phyloP scores from a whole-genome alignment of 164 flowering plant species.

The Tetrastigma voinierianum region DNA sequence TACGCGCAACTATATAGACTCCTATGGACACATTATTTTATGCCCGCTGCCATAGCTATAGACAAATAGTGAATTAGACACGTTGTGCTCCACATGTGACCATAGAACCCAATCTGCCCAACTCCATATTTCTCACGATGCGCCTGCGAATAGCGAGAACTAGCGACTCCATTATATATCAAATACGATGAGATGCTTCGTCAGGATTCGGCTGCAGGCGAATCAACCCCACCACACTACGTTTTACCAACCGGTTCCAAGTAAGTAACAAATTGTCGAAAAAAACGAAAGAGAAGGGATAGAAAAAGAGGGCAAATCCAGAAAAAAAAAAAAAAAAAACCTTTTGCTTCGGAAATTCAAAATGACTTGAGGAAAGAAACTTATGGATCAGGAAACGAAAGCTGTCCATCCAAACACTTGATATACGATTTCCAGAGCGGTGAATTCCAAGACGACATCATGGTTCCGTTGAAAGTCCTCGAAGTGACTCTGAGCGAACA shows the following conservation, averaged over 20 bases:
- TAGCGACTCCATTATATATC: conserved; percentile 89
- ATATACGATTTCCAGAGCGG: conserved; percentile 56
- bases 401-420: conserved; percentile 80
- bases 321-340: too few relatives aligned
- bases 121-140: conserved; percentile 58
- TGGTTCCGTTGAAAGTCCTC: too few relatives aligned
- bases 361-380: conserved; percentile 90
- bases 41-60: too few relatives aligned
- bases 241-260: not conserved
- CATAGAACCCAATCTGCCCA: too few relatives aligned
- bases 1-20: too few relatives aligned
- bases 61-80: too few relatives aligned
- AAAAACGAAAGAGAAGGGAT: not conserved
- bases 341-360: conserved; percentile 78
- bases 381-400: conserved; percentile 74
- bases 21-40: too few relatives aligned
- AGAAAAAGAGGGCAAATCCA: not conserved
- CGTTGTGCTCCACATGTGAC: too few relatives aligned
- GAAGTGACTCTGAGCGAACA: too few relatives aligned
- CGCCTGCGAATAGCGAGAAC: conserved; percentile 70
- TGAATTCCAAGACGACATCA: conserved; percentile 76
- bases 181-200: conserved; percentile 82
- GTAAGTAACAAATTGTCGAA: too few relatives aligned
- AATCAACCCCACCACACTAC: conserved; percentile 91
- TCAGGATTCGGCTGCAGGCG: too few relatives aligned